Evolutionary conservation across 2,329 filamentous ascomycete species (phyloP), one percentile per base, ranked within the genome.

Genomic region (Parastagonospora nodorum): DNA sequence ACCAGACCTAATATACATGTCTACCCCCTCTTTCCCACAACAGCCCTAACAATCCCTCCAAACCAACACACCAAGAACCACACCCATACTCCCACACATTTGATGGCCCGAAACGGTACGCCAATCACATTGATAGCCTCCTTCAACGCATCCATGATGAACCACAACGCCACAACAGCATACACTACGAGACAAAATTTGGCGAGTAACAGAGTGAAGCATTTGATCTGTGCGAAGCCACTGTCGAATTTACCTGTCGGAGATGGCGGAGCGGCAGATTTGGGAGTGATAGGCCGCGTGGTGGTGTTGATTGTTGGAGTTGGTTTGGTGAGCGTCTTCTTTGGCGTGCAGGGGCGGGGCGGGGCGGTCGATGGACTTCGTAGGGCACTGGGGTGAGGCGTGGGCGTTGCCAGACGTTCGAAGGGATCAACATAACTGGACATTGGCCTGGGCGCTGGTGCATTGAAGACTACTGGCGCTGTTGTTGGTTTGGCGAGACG

Each of bases 161-260:
- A 69, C 52, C 67, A 69, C 42, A 68, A n/a, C 7, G 60, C 65
- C 8, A 69, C 47, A 8, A 68, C 44, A 7, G 44, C 45, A 28
- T 71, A 71, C 3, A 69, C 9, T 0, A 61, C 14, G 2, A 69
- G 31, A 10, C 51, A 55, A 3, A 67, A 36, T 28, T 64, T 66
- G 8, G 66, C 12, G 1, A 63, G 8, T 9, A 67, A 28, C 2
- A 50, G 38, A 3, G 44, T 40, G 2, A 66, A 45, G 2, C 36
- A 30, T 33, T 52, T 57, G 11, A 69, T 51, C 41, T 67, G 65
- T 24, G 55, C 53, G 19, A 68, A 57, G 9, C 65, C 67, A 0
- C 51, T 55, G 7, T 69, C 61, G 42, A 68, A 63, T 48, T 59
- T 61, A 4, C 39, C 45, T 40, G 15, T 47, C 10, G 42, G 2